Base-by-base conservation (phyloP, 179 eudicot genomes). In the Beta macrorhiza region DNA sequence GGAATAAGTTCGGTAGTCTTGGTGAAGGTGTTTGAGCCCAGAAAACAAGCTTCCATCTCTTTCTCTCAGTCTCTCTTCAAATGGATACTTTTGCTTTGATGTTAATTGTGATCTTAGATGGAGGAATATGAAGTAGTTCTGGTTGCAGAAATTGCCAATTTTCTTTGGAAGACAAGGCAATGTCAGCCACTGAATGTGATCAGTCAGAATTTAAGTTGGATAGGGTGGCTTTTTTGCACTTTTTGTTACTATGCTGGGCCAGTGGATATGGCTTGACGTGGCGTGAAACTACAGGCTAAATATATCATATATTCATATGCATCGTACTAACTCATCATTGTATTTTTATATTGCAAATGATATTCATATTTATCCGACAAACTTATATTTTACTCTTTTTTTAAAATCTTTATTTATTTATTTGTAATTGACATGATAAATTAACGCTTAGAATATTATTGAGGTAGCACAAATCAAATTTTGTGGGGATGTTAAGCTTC, bases 21-120 rank as follows among this genome's bases (percentile, higher is more conserved):
- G 59, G 87, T 77, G 69, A 90, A 81, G 58, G 90, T 81, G 74
- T 85, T 89, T 74, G 97, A 91, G 85, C 90, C 87, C 47, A 90
- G 85, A 84, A 86, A 91, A 83, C 93, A 87, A 87, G 92, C 95
- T 77, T 94, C 92, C 95, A 94, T 93, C 63, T 42, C 14, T 78
- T 32, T 65, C 65, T 71, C 47, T 70, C 49, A 5, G 8, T 55
- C 51, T 72, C 5, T 56, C 29, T 57, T 13, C 4, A 19, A 20
- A 58, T 47, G 14, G 32, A 37, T 55, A 8, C 14, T 57, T 74
- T 44, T 77, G 67, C 3, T 22, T 19, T n/a, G 32, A 44, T 81
- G 83, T 45, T 42, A 56, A 37, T 56, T 75, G 42, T 67, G 20
- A 0, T 25, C 0, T 10, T 9, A 37, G 29, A 45, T 52, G 67